Percentiles rank a stretch among this genome's conserved stretches.
Conservation (phyloP, 306 rosid species). For the Trifolium repens region DNA sequence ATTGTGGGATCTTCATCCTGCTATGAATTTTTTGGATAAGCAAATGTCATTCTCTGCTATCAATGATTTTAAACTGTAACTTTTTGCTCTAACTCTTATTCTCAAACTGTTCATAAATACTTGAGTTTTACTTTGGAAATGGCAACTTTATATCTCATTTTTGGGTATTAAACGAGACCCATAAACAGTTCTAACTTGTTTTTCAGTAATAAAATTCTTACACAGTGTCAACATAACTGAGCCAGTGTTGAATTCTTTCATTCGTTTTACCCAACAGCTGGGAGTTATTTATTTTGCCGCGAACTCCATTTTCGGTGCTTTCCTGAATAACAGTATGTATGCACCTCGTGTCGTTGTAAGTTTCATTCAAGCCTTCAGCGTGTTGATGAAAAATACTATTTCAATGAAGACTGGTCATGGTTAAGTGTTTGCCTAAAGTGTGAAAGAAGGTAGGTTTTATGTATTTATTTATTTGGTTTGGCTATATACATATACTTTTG, state of each 20-base stretch:
- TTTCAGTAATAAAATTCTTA: not conserved
- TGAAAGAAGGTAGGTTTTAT: not conserved
- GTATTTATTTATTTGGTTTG: not conserved
- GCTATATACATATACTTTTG: too few relatives aligned
- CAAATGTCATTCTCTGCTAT: not conserved
- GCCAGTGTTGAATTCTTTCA: not conserved
- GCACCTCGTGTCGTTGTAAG: not conserved
- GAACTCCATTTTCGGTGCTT: not conserved
- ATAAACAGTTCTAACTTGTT: not conserved
- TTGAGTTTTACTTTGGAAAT: not conserved
- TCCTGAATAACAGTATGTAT: not conserved
- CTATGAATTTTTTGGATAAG: not conserved
- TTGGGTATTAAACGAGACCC: not conserved
- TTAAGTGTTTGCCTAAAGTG: not conserved
- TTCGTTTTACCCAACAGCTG: not conserved
- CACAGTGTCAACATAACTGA: not conserved
- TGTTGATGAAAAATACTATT: not conserved
- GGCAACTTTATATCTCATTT: not conserved
- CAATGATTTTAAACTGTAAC: constrained; percentile 7
- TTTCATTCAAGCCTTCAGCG: not conserved
- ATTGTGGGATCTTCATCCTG: not conserved
- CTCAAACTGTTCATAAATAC: not conserved
- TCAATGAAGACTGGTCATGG: not conserved
- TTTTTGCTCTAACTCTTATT: constrained; percentile 1
- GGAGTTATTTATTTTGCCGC: not conserved